phyloP scores from a whole-genome alignment of 768 basidiomycete genomes.

The Mycena vulgaris region DNA sequence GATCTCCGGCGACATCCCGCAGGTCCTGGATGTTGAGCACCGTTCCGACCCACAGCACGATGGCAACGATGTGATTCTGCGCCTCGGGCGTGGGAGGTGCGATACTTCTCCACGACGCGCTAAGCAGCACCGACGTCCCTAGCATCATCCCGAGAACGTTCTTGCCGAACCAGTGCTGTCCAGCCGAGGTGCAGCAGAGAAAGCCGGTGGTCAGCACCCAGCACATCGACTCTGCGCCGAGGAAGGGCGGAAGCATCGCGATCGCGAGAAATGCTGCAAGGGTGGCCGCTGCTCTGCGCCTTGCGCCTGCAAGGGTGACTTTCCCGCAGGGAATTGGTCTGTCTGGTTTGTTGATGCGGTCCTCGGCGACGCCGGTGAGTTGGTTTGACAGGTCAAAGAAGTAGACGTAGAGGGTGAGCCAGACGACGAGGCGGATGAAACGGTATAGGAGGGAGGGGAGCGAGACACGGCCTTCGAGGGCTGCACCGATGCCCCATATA shows the following conservation, averaged over 20 bases:
- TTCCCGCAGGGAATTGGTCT: conserved; percentile 42
- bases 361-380: conserved; percentile 39
- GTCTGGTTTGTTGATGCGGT: conserved; percentile 44
- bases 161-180: conserved; percentile 40
- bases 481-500: conserved; percentile 18
- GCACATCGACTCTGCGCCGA: conserved; percentile 21
- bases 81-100: conserved; percentile 4
- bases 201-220: conserved; percentile 35
- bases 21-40: conserved; percentile 35
- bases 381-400: too few relatives aligned
- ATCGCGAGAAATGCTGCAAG: conserved; percentile 22
- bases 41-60: conserved; percentile 1
- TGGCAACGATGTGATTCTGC: conserved; percentile 4
- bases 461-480: neutral
- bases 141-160: conserved; percentile 32
- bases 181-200: conserved; percentile 31
- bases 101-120: conserved; percentile 29
- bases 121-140: conserved; percentile 37
- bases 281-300: conserved; percentile 29
- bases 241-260: conserved; percentile 14
- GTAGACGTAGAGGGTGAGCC: too few relatives aligned
- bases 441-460: too few relatives aligned
- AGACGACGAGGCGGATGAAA: too few relatives aligned
- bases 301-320: too few relatives aligned
- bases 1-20: too few relatives aligned